Percentiles rank a stretch among this genome's conserved stretches.
Conservation (phyloP, 208 protist species). For the Crithidia expoeki region DNA sequence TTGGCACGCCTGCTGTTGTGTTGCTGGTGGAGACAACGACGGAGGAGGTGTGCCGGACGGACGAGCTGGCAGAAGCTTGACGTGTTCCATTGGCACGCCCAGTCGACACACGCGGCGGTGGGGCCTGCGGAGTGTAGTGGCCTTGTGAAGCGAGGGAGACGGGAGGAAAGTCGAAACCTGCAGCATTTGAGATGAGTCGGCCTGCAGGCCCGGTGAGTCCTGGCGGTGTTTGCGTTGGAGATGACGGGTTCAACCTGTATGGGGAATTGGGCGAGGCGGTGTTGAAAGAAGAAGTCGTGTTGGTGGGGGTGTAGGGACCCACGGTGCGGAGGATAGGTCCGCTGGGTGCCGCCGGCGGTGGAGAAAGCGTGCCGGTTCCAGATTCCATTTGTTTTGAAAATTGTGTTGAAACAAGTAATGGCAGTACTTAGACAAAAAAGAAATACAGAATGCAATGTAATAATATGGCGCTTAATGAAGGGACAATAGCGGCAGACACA, state of each 20-base stretch:
- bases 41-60: background rate
- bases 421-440: background rate
- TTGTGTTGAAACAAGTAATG: background rate
- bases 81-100: background rate
- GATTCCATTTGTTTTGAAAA: background rate
- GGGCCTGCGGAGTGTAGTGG: background rate
- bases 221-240: background rate
- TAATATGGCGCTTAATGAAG: constrained; percentile 21
- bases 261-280: background rate
- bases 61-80: background rate
- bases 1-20: background rate
- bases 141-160: background rate
- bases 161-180: background rate
- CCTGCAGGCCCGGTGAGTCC: background rate
- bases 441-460: constrained; percentile 3
- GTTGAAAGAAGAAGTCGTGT: background rate
- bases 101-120: background rate
- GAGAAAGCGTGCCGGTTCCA: background rate
- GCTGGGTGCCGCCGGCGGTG: background rate
- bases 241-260: background rate
- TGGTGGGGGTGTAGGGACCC: background rate
- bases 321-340: background rate
- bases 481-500: background rate
- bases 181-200: background rate
- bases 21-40: background rate